These are phyloP conservation scores for Dioscorea alata DNA, from an alignment of 106 monocot species.

Conservation along the genomic window DNA sequence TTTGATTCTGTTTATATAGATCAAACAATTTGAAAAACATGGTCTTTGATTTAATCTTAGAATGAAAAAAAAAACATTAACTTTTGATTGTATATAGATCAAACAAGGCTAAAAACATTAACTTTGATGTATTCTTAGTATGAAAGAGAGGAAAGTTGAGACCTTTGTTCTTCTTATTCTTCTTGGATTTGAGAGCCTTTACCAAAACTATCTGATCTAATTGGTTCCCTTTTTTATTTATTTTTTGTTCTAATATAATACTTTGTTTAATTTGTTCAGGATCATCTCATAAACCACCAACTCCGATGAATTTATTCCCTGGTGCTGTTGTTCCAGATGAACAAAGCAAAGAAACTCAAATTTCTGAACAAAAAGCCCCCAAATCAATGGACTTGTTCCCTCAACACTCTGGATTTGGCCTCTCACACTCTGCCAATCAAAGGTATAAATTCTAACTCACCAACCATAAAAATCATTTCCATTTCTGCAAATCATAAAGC, in stretches of 20 bases:
- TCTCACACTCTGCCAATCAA: background rate
- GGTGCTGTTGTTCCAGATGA: slow-evolving; percentile 5
- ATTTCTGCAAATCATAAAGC: too few species aligned
- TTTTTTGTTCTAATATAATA: background rate
- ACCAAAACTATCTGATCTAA: background rate
- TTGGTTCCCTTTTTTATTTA: background rate
- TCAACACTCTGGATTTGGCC: background rate
- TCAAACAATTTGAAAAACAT: too few species aligned
- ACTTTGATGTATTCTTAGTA: too few species aligned
- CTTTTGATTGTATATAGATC: too few species aligned
- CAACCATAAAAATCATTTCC: background rate
- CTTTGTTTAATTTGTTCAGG: background rate
- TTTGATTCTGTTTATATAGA: too few species aligned
- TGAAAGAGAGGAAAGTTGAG: background rate
- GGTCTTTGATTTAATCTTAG: too few species aligned
- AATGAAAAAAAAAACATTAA: too few species aligned
- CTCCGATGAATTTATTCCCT: slow-evolving; percentile 30
- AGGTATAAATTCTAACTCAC: too few species aligned
- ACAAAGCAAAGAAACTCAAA: background rate
- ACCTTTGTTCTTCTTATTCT: background rate
- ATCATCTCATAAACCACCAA: background rate
- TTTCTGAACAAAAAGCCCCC: background rate
- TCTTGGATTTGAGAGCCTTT: background rate
- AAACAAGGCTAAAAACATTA: too few species aligned
- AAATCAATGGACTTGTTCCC: slow-evolving; percentile 1